phyloP scores from a whole-genome alignment of 176 grass and related monocot species.

The Pontederia crassipes region DNA sequence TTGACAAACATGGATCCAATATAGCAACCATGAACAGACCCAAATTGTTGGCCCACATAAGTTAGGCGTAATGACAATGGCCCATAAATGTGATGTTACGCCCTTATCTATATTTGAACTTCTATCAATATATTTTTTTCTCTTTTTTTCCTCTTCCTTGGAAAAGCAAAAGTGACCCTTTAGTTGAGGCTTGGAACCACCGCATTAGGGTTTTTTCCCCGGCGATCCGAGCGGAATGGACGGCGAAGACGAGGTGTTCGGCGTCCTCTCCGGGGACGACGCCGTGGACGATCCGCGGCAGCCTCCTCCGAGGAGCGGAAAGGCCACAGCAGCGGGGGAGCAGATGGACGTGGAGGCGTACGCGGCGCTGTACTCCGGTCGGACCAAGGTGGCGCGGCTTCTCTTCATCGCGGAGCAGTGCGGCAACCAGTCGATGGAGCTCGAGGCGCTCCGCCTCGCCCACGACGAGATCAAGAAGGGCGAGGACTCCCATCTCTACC shows the following conservation, averaged over 20 bases:
- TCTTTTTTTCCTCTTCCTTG: too few species aligned
- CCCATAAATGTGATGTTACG: too few species aligned
- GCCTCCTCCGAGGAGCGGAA: constrained; percentile 10
- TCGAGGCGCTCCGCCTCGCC: constrained; percentile 78
- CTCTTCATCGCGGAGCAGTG: constrained; percentile 63
- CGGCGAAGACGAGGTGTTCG: constrained; percentile 49
- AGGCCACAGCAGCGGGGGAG: constrained; percentile 38
- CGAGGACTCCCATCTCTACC: constrained; percentile 50
- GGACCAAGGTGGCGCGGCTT: constrained; percentile 55
- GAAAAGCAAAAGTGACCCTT: too few species aligned
- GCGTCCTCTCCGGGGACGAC: constrained; percentile 34
- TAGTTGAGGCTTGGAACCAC: too few species aligned
- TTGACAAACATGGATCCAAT: too few species aligned
- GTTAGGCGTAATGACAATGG: too few species aligned
- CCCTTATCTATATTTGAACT: too few species aligned
- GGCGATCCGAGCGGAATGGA: constrained; percentile 36
- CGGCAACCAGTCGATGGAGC: constrained; percentile 48
- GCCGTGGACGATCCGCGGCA: constrained; percentile 13
- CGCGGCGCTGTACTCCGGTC: constrained; percentile 67
- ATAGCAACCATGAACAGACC: too few species aligned
- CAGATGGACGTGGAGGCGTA: constrained; percentile 97
- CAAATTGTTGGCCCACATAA: too few species aligned
- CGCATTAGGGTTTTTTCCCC: too few species aligned
- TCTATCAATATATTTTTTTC: too few species aligned
- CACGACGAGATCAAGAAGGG: constrained; percentile 72